Evolutionary conservation across 139 green algal species (phyloP).

Genomic region (Chlorella vulgaris): DNA sequence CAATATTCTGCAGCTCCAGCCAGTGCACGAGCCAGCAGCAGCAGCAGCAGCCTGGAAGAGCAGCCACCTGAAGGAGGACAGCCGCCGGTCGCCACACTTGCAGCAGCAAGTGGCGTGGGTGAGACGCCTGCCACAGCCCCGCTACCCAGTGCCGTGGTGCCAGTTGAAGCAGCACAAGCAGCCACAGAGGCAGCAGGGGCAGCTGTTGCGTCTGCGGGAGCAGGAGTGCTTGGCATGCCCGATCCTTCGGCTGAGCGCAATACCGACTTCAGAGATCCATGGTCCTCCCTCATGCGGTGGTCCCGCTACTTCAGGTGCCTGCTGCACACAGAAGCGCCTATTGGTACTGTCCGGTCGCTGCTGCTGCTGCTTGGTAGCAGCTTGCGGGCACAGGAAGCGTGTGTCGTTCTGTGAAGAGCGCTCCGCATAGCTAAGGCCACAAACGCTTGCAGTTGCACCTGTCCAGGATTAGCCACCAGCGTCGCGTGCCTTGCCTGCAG

Average conservation of each 20-base stretch:
- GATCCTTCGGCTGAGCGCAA: constrained; percentile 51
- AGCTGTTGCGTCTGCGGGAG: background rate
- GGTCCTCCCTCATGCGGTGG: constrained; percentile 90
- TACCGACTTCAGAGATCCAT: constrained; percentile 78
- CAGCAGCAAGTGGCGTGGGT: background rate
- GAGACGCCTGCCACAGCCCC: background rate
- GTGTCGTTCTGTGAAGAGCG: too few relatives aligned
- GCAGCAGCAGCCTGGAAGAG: background rate
- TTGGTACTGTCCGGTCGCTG: too few relatives aligned
- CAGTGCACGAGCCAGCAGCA: background rate
- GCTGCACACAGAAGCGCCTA: background rate
- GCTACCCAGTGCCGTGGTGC: background rate
- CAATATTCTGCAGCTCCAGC: background rate
- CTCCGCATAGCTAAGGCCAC: too few relatives aligned
- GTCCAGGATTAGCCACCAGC: too few relatives aligned
- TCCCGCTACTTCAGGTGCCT: constrained; percentile 61
- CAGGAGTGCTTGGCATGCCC: constrained; percentile 29
- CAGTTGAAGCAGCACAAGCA: background rate
- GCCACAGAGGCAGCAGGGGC: background rate
- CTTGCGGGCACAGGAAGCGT: too few relatives aligned
- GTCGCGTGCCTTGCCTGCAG: too few relatives aligned
- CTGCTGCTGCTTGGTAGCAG: too few relatives aligned
- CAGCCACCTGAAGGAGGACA: constrained; percentile 17
- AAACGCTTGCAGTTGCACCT: too few relatives aligned
- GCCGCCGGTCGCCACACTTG: background rate